phyloP scores from a whole-genome alignment of 352 stramenopile species.

The Plasmopara muralis region DNA sequence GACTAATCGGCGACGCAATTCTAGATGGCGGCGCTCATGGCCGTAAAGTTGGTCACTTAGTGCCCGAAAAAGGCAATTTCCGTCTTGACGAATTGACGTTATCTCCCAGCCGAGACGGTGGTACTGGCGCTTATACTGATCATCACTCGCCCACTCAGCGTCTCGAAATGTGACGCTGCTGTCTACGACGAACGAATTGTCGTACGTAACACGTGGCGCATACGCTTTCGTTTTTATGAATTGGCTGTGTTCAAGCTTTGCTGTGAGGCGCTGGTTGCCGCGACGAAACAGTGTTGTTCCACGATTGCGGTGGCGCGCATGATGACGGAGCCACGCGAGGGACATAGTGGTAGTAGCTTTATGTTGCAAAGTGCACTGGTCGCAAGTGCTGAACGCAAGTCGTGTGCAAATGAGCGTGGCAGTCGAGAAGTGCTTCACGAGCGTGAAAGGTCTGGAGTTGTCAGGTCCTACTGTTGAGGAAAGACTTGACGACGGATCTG shows the following conservation, averaged over 20 bases:
- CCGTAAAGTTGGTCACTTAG: constrained; percentile 61
- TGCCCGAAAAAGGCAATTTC: constrained; percentile 55
- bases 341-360: constrained; percentile 18
- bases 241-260: constrained; percentile 23
- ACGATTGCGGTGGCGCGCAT: constrained; percentile 25
- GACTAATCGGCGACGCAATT: constrained; percentile 41
- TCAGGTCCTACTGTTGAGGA: neutral
- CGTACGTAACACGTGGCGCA: constrained; percentile 23
- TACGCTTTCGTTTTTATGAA: constrained; percentile 17
- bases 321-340: constrained; percentile 28
- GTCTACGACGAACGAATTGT: constrained; percentile 26
- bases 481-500: neutral
- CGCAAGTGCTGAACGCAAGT: constrained; percentile 12
- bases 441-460: neutral
- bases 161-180: constrained; percentile 25
- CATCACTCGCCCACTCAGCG: constrained; percentile 33
- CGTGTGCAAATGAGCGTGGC: constrained; percentile 16
- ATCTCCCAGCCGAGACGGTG: constrained; percentile 33
- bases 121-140: constrained; percentile 44
- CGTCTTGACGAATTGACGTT: constrained; percentile 32
- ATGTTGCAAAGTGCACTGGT: constrained; percentile 6
- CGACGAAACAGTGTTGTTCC: constrained; percentile 14
- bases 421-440: constrained; percentile 15
- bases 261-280: constrained; percentile 19
- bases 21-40: constrained; percentile 33